phyloP scores from a whole-genome alignment of 2,329 filamentous ascomycete genomes.

The Raffaelea albimanens region DNA sequence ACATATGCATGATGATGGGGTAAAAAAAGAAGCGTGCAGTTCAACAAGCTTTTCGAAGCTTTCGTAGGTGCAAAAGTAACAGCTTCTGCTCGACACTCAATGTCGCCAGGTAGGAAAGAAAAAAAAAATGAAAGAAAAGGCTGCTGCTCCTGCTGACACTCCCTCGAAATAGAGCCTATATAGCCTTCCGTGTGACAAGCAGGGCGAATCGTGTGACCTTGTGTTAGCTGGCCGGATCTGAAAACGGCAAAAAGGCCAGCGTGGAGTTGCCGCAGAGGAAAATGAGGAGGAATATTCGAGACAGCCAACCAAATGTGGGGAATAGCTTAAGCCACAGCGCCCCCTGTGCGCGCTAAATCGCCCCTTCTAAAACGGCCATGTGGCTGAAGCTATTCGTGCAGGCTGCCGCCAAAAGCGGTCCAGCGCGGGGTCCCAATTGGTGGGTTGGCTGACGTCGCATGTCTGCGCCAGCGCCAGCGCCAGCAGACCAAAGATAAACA shows the following conservation, averaged over 20 bases:
- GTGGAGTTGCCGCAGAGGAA: conserved; percentile 31
- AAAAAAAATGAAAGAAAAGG: neutral
- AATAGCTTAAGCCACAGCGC: neutral
- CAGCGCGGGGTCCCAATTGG: neutral
- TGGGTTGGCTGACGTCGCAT: neutral
- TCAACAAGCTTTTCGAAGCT: too few relatives aligned
- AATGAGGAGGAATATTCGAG: neutral
- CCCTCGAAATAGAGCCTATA: neutral
- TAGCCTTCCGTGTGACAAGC: neutral
- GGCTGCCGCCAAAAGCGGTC: neutral
- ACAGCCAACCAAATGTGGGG: neutral
- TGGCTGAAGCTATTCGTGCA: neutral
- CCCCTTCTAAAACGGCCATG: neutral
- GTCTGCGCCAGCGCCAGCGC: too few relatives aligned
- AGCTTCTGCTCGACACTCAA: too few relatives aligned
- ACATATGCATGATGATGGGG: conserved; percentile 1
- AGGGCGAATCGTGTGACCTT: neutral
- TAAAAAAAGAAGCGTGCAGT: too few relatives aligned
- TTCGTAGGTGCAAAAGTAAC: too few relatives aligned
- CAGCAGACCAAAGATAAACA: too few relatives aligned
- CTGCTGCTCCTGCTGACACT: neutral
- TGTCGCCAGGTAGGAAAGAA: neutral
- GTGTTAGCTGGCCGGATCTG: neutral
- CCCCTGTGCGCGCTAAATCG: too few relatives aligned
- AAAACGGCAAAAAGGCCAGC: conserved; percentile 30